phyloP scores from a whole-genome alignment of 2,329 filamentous ascomycete genomes.

The Lanzia echinophila region DNA sequence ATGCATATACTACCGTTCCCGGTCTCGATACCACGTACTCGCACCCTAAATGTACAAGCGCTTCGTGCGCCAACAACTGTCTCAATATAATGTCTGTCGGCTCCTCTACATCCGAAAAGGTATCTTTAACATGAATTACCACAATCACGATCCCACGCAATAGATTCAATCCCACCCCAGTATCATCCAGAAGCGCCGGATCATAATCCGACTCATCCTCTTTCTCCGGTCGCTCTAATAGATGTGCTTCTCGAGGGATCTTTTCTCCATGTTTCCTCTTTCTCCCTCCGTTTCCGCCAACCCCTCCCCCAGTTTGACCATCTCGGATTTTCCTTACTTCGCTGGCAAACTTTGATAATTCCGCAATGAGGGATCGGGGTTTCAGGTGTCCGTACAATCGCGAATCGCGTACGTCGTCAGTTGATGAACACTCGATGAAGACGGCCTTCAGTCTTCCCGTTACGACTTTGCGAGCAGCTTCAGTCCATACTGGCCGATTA shows the following conservation, averaged over 20 bases:
- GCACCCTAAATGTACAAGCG: conserved; percentile 55
- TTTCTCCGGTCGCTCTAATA: background rate
- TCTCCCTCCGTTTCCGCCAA: background rate
- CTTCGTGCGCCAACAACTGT: conserved; percentile 62
- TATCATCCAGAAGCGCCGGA: background rate
- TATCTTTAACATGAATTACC: conserved; percentile 92
- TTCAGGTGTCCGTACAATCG: conserved; percentile 84
- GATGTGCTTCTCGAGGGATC: no score
- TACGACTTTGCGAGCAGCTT: conserved; percentile 79
- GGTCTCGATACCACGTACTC: conserved; percentile 66
- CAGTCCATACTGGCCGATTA: conserved; percentile 77
- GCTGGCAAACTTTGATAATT: conserved; percentile 63
- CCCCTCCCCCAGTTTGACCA: no score
- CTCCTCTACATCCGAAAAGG: conserved; percentile 61
- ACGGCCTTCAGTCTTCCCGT: conserved; percentile 67
- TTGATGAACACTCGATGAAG: conserved; percentile 94
- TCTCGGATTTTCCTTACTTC: conserved; percentile 14
- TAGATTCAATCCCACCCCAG: background rate
- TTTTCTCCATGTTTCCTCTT: background rate
- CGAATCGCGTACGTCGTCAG: conserved; percentile 69
- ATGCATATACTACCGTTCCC: conserved; percentile 48
- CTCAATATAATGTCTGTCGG: conserved; percentile 61
- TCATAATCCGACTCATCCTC: background rate
- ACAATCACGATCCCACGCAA: conserved; percentile 72
- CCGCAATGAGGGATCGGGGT: conserved; percentile 73